phyloP scores from a whole-genome alignment of 2,329 filamentous ascomycete genomes.

The Penicillium sp. region DNA sequence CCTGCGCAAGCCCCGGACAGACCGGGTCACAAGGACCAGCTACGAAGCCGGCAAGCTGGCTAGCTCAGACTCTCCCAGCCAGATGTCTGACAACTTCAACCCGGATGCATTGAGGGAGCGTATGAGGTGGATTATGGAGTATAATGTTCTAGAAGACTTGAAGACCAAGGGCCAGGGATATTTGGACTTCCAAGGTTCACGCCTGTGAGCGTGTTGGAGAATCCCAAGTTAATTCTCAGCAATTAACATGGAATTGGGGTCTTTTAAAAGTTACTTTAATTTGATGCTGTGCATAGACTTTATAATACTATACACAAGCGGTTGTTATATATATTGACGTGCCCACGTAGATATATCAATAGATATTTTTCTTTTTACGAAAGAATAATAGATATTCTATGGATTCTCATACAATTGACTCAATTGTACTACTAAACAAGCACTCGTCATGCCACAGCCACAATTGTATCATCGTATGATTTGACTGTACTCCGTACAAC shows the following conservation, averaged over 20 bases:
- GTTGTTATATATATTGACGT: not conserved
- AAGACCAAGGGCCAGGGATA: constrained; percentile 20
- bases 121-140: constrained; percentile 42
- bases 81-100: constrained; percentile 30
- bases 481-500: not conserved
- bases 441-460: not conserved
- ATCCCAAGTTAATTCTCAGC: too few species aligned
- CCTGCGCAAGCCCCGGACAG: constrained; percentile 39
- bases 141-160: constrained; percentile 35
- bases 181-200: constrained; percentile 22
- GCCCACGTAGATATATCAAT: constrained; percentile 1
- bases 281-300: too few species aligned
- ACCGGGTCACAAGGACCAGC: constrained; percentile 36
- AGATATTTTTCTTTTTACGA: not conserved
- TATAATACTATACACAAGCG: too few species aligned
- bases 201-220: constrained; percentile 5
- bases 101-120: constrained; percentile 30
- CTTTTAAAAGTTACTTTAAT: too few species aligned
- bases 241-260: too few species aligned
- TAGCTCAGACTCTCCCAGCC: constrained; percentile 35
- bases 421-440: not conserved
- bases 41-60: constrained; percentile 39
- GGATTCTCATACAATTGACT: too few species aligned
- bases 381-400: too few species aligned
- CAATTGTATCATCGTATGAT: not conserved